A percentile compares a stretch with the other conserved stretches of the same genome.
phyloP scores from a whole-genome alignment of 2,329 filamentous ascomycete species.

The Tolypocladium capitatum region DNA sequence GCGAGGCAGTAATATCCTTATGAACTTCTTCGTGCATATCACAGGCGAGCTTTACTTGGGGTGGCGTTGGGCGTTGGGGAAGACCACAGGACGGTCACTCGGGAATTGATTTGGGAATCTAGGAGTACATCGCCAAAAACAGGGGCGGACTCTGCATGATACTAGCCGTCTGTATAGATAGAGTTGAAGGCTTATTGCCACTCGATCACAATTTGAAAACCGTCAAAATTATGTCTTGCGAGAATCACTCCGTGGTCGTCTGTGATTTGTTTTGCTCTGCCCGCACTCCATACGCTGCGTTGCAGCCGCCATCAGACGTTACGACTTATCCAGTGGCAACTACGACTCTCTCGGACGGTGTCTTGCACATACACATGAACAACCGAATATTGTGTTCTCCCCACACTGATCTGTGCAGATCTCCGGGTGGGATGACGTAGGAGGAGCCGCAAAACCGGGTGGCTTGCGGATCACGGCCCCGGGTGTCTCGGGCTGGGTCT shows the following conservation, averaged over 20 bases:
- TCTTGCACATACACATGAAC: not conserved
- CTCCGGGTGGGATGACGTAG: not conserved
- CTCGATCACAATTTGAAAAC: not conserved
- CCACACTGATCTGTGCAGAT: not conserved
- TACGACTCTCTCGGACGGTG: not conserved
- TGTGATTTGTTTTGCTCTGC: not conserved
- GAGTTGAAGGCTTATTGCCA: constrained; percentile 1
- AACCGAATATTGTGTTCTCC: not conserved
- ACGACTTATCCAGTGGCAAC: not conserved
- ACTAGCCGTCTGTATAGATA: constrained; percentile 3
- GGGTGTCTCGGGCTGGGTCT: not conserved
- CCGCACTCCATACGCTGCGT: not conserved
- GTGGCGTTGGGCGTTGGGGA: constrained; percentile 2
- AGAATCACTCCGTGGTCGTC: not conserved
- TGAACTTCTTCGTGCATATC: constrained; percentile 1
- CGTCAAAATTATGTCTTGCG: not conserved
- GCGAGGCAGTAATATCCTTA: not conserved
- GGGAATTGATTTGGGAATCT: not conserved
- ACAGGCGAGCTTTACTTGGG: not conserved
- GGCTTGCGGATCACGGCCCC: not conserved
- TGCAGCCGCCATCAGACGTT: not conserved
- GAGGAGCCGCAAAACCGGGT: not conserved
- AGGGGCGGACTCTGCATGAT: constrained; percentile 1
- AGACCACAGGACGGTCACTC: not conserved
- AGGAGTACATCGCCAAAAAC: not conserved